Conservation (phyloP, 768 basidiomycete genomes). For the Serpula lacrymans region DNA sequence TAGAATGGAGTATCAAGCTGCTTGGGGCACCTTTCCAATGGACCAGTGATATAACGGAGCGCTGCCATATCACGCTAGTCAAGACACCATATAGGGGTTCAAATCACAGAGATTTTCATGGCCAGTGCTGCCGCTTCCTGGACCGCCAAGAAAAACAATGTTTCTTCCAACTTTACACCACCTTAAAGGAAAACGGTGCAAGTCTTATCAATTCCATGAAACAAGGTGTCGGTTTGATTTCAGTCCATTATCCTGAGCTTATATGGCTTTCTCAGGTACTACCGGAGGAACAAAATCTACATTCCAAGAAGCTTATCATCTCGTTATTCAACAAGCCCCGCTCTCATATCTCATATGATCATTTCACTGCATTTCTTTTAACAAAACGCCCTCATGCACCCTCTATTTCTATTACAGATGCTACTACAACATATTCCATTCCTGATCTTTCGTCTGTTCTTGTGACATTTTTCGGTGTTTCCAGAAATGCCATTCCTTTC, state of each 20-base stretch:
- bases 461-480: not conserved
- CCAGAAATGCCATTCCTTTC: not conserved
- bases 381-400: not conserved
- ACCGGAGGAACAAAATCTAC: not conserved
- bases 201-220: constrained; percentile 4
- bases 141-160: constrained; percentile 6
- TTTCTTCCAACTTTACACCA: constrained; percentile 6
- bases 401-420: not conserved
- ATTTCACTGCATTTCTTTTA: not conserved
- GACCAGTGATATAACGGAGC: constrained; percentile 11
- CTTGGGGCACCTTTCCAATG: constrained; percentile 27
- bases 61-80: constrained; percentile 7
- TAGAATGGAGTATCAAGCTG: constrained; percentile 19
- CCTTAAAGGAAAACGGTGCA: not conserved
- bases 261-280: constrained; percentile 7
- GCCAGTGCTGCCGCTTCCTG: constrained; percentile 8
- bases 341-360: not conserved
- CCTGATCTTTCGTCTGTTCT: not conserved
- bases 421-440: not conserved
- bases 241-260: constrained; percentile 1
- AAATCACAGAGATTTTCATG: constrained; percentile 3
- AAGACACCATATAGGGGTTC: constrained; percentile 4
- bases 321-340: constrained; percentile 2
- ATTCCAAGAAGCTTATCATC: not conserved
- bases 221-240: not conserved